Conservation (phyloP, 2,329 filamentous ascomycete species). For the Sphaerulina musiva region DNA sequence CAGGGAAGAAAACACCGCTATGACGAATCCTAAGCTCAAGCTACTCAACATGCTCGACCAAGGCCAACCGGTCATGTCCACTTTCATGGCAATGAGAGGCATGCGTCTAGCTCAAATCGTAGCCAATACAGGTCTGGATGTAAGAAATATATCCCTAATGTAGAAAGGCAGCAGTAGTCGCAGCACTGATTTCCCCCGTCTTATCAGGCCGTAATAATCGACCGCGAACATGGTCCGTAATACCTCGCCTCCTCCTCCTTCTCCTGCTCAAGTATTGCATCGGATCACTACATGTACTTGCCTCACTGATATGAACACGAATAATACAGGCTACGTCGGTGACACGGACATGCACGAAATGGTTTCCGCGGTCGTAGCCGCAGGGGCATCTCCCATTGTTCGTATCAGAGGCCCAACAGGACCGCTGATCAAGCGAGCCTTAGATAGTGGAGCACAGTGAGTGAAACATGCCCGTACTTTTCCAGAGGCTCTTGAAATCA, state of each 20-base stretch:
- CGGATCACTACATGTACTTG: background rate
- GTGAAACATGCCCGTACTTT: too few relatives aligned
- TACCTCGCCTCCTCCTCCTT: too few relatives aligned
- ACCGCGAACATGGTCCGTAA: constrained; percentile 43
- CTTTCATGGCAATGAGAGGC: constrained; percentile 45
- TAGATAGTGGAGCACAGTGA: constrained; percentile 50
- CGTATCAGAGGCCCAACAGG: constrained; percentile 49
- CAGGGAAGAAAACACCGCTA: background rate
- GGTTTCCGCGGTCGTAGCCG: constrained; percentile 41
- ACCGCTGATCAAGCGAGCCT: constrained; percentile 53
- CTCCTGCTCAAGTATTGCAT: too few relatives aligned
- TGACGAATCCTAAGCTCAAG: constrained; percentile 1
- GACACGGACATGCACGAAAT: constrained; percentile 50
- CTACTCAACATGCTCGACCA: constrained; percentile 3
- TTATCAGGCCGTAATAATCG: constrained; percentile 50
- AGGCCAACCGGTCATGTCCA: constrained; percentile 1
- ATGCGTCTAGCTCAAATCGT: constrained; percentile 48
- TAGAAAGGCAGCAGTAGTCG: background rate
- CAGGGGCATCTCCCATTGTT: constrained; percentile 38
- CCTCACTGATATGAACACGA: background rate
- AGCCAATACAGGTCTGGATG: constrained; percentile 53
- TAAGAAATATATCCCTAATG: background rate
- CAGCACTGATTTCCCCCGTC: background rate
- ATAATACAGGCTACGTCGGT: constrained; percentile 42
- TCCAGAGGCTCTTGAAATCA: too few relatives aligned